Percentiles rank a stretch among this genome's conserved stretches.
Evolutionary conservation across 106 monocot genomes (phyloP).

Genomic region (Ottelia alismoides): DNA sequence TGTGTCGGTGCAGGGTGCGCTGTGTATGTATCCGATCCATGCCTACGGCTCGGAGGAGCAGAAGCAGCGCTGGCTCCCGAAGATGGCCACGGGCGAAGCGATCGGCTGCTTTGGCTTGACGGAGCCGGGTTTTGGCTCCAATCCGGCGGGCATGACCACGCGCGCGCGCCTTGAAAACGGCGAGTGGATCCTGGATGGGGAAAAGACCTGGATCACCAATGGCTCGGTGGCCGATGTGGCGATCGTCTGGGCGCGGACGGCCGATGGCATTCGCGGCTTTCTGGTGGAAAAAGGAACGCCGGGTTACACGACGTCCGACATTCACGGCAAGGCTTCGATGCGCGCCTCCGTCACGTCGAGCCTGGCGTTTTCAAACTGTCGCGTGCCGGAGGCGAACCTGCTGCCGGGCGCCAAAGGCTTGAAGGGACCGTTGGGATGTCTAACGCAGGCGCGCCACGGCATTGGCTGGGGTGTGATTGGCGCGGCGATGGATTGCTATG

Average conservation of each 20-base stretch:
- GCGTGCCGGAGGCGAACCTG: background rate
- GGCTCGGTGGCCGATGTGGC: background rate
- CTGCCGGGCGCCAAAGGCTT: background rate
- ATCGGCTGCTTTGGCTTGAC: background rate
- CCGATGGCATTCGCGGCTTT: background rate
- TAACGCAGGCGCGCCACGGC: background rate
- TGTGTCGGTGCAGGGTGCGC: background rate
- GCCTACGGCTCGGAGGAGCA: background rate
- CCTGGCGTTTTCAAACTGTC: background rate
- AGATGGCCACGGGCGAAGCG: background rate
- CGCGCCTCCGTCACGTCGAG: background rate
- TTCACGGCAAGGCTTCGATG: background rate
- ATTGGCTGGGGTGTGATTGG: background rate
- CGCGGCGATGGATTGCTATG: background rate
- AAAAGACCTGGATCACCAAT: background rate
- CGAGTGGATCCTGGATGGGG: background rate
- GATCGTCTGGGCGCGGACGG: background rate
- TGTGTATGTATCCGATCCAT: background rate
- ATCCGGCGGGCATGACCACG: background rate
- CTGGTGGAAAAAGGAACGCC: background rate
- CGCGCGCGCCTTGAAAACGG: too few species aligned
- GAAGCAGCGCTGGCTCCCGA: background rate
- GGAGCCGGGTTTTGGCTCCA: background rate
- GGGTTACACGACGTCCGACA: background rate
- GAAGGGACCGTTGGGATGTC: background rate